Conservation (phyloP, 1,139 yeast genomes). For the Tardiomyces blankii region DNA sequence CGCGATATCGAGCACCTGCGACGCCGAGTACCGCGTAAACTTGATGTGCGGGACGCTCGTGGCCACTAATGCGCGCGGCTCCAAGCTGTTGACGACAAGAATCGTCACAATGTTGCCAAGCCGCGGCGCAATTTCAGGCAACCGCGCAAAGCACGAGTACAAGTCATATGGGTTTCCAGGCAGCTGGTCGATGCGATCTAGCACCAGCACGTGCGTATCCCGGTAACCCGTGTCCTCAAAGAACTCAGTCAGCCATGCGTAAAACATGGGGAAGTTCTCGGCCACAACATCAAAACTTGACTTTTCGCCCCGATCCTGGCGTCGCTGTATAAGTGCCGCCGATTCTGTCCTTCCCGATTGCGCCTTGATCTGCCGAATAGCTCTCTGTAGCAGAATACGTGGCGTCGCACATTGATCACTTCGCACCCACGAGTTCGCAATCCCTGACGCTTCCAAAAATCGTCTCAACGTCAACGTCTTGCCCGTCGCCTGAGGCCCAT, state of each 20-base stretch:
- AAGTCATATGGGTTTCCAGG: slow-evolving; percentile 39
- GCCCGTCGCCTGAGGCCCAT: slow-evolving; percentile 26
- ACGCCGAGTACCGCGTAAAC: slow-evolving; percentile 37
- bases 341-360: slow-evolving; percentile 8
- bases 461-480: slow-evolving; percentile 17
- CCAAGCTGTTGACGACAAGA: slow-evolving; percentile 30
- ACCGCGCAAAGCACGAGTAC: slow-evolving; percentile 35
- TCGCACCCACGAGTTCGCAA: slow-evolving; percentile 18
- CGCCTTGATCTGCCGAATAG: slow-evolving; percentile 19
- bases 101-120: slow-evolving; percentile 23
- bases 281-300: slow-evolving; percentile 22
- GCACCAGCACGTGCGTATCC: slow-evolving; percentile 41
- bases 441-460: slow-evolving; percentile 9
- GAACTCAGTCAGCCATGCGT: slow-evolving; percentile 32
- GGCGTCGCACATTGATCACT: slow-evolving; percentile 27
- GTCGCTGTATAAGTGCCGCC: neutral
- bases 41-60: slow-evolving; percentile 39
- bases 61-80: slow-evolving; percentile 36
- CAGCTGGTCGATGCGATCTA: slow-evolving; percentile 49
- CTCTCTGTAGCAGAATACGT: slow-evolving; percentile 26
- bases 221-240: slow-evolving; percentile 25
- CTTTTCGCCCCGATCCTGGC: neutral
- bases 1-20: slow-evolving; percentile 32
- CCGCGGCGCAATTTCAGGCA: slow-evolving; percentile 31
- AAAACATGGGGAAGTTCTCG: slow-evolving; percentile 40